phyloP scores from a whole-genome alignment of 106 monocot genomes.

The Hemerocallis citrina region DNA sequence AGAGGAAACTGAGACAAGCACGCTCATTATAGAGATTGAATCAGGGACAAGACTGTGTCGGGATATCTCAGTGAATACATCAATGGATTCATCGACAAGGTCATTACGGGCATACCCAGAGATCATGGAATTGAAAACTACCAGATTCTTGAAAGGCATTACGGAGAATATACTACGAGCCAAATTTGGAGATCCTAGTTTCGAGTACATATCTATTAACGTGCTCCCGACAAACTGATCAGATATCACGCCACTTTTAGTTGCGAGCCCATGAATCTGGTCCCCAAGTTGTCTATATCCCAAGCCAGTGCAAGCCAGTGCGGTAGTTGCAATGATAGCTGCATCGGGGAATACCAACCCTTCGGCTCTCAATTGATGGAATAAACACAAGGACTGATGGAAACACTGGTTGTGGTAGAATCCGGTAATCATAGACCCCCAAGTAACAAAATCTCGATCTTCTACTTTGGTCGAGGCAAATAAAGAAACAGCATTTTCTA shows the following conservation, averaged over 20 bases:
- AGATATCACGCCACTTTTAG: conserved; percentile 18
- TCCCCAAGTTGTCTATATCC: conserved; percentile 11
- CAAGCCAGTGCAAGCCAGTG: conserved; percentile 14
- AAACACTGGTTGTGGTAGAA: conserved; percentile 23
- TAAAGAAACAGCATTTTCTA: conserved; percentile 9
- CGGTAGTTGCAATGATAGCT: conserved; percentile 18
- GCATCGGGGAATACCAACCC: conserved; percentile 27
- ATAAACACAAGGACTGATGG: conserved; percentile 14
- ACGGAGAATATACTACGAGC: conserved; percentile 11
- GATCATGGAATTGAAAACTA: conserved; percentile 44
- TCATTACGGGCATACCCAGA: conserved; percentile 27
- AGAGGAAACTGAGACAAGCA: conserved; percentile 25
- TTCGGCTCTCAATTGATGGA: conserved; percentile 16
- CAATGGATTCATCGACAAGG: conserved; percentile 16
- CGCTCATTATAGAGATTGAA: conserved; percentile 33
- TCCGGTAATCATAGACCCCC: conserved; percentile 44
- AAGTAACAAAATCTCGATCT: conserved; percentile 24
- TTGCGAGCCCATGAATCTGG: conserved; percentile 25
- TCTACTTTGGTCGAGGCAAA: conserved; percentile 21
- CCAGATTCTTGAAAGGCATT: conserved; percentile 24
- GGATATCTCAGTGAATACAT: conserved; percentile 17
- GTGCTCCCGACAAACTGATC: conserved; percentile 32
- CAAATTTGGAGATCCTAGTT: conserved; percentile 14
- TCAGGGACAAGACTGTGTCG: conserved; percentile 30
- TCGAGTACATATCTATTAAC: conserved; percentile 42